Evolutionary conservation across 805 yeast genomes (phyloP), one percentile per base, ranked within the genome.

Genomic region (Pichia phayaonensis): DNA sequence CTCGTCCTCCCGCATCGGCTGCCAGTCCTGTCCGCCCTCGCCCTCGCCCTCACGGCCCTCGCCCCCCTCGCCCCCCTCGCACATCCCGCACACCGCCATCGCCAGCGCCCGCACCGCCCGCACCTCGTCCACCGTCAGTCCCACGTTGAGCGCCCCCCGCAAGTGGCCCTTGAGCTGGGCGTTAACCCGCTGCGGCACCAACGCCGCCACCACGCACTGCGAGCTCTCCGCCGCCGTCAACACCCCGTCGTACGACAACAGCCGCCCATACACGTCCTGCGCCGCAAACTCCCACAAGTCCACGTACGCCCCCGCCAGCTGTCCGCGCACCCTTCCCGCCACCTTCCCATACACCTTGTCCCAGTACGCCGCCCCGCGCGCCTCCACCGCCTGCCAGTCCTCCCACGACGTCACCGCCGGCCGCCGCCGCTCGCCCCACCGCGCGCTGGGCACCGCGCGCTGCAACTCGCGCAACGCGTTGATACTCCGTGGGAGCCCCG

Each of bases 141-240:
- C 96, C 27, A 81, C 77, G 60, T 88, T 89, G 46, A 82, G 54
- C 0, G 96, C 97, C 0, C 97, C 97, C 63, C 76, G 79, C 54
- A 90, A 72, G 63, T 90, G 97, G 0, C 97, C 97, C 66, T 88
- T 86, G 56, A 90, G 72, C 60, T 90, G 97, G 0, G 96, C 96
- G 57, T 86, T 88, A 12, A 90, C 97, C 65, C 90, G 95, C 62
- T 88, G 96, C 1, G 97, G 97, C 12, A 90, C 81, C 56, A 90
- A 73, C 54, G 92, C 76, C 0, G 95, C 83, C 18, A 90, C 77
- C 2, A 90, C 80, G 31, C 88, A 83, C 52, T 88, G 62, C 31
- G 92, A 81, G 1, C 96, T 84, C 55, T 89, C 95, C 55, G 72
- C 73, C 1, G 85, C 81, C 4, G 73, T 61, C 27, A 90, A 66